Conservation (phyloP, 495 filamentous ascomycete genomes). For the Aspergillus conjunctus region DNA sequence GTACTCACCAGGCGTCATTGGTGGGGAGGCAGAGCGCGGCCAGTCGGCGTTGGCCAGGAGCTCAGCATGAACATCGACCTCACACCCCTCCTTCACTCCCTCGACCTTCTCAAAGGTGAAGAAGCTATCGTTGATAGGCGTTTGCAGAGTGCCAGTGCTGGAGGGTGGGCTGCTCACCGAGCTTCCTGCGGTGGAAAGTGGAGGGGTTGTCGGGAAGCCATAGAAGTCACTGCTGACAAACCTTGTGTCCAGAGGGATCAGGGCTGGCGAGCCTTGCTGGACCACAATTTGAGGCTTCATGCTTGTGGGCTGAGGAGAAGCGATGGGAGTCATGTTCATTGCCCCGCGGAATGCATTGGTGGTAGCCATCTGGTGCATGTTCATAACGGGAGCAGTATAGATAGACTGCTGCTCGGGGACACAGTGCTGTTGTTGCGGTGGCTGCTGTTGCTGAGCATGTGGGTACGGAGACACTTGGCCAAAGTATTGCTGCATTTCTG, state of each 20-base stretch:
- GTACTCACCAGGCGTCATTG: constrained; percentile 89
- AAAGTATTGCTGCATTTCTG: constrained; percentile 31
- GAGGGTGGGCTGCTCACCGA: constrained; percentile 83
- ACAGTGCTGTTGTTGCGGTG: constrained; percentile 35
- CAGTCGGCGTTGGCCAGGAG: constrained; percentile 76
- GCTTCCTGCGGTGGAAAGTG: constrained; percentile 82
- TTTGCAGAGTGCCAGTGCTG: constrained; percentile 73
- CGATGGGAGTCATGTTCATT: constrained; percentile 70
- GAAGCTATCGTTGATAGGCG: constrained; percentile 79
- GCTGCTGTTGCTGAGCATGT: constrained; percentile 39
- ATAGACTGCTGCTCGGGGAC: constrained; percentile 39
- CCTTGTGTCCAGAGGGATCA: constrained; percentile 80
- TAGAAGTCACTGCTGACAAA: constrained; percentile 66
- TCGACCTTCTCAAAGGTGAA: constrained; percentile 73
- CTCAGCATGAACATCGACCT: constrained; percentile 73
- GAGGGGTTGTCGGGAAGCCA: constrained; percentile 84
- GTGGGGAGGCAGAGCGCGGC: constrained; percentile 75
- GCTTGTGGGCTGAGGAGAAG: constrained; percentile 74
- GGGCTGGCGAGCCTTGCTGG: constrained; percentile 67
- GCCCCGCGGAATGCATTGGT: constrained; percentile 59
- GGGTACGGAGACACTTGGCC: constrained; percentile 12
- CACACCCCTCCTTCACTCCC: constrained; percentile 79
- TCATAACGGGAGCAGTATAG: constrained; percentile 57
- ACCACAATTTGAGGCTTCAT: constrained; percentile 76
- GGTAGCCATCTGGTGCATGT: constrained; percentile 70